Evolutionary conservation across 2,329 filamentous ascomycete genomes (phyloP), one percentile per base, ranked within the genome.

Genomic region (Curvularia eragrostidis): DNA sequence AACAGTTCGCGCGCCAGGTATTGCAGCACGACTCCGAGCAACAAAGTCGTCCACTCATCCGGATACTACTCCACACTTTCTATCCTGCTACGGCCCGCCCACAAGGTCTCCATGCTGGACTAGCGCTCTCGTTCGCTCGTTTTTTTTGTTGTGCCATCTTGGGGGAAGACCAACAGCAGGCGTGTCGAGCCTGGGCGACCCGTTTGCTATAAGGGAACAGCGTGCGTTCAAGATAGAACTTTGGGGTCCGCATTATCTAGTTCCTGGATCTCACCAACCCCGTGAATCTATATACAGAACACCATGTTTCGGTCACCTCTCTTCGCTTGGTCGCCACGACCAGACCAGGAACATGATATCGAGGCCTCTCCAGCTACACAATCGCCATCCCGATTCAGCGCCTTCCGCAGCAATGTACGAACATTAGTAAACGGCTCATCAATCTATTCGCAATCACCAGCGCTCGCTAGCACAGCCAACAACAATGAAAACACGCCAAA

Each of bases 341-440:
- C 68, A 44, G 69, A 69, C 43, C 68, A 72, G 47, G 62, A 69
- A 47, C 69, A 72, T 41, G 64, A 65, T 53, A 63, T 67, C 19
- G 64, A 69, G 54, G 67, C 62, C 39, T 68, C 59, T 23, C 67
- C 64, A 10, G 61, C 62, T 46, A 61, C 64, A 28, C 61, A 63
- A 15, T 61, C 62, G 5, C 55, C 61, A 21, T 68, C 66, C 15
- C 63, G 66, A 12, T 69, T 68, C 51, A 57, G 59, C 24, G 59
- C 64, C 26, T 60, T 69, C 18, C 66, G 59, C 2, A 63, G 42
- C 48, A 68, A 68, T 28, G 54, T 72, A 46, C 69, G 72, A 49
- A 66, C 67, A 13, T 70, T 74, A 56, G 63, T 73, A 59, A 74
- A 76, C 49, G 74, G 74, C 9, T 76, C 73, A 36, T 77, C 75